Base-by-base conservation (phyloP, 257 asterid genomes). In the Nicotiana undulata region DNA sequence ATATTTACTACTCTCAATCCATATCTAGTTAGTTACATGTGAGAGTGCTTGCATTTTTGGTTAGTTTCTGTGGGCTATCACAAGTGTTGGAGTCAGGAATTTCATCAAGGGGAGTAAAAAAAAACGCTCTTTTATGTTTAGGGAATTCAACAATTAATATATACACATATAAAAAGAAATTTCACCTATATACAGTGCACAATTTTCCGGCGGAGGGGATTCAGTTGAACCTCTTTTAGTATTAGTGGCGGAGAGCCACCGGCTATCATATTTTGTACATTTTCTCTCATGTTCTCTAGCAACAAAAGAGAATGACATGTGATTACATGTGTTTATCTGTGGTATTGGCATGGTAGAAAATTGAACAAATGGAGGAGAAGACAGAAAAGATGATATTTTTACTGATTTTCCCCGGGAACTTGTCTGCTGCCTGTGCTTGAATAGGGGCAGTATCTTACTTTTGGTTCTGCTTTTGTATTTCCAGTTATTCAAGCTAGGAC, bases 401-500 rank as follows among this genome's bases (percentile, higher is more conserved):
- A 37, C 58, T 61, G 26, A 16, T 7, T 63, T 76, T n/a, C 37
- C 56, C 63, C 24, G 0, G 3, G 78, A 15, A 72, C 12, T 46
- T 72, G 37, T 72, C 26, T 1, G 9, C n/a, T 46, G 34, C 8
- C n/a, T 72, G 24, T 8, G 8, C 12, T 53, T 46, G 11, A 20
- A 32, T 60, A 20, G 44, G n/a, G 29, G 58, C 32, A 58, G 22
- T 51, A 26, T 80, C 31, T 80, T 15, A 80, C 34, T 28, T 32
- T 74, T 70, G 46, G 76, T 17, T 65, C 77, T 65, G 79, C 20
- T 72, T 66, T 82, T 76, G 22, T 53, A 64, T 46, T 81, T 84
- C 68, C 98, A 96, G 99, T 91, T 96, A 84, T 90, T 89, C 85
- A 92, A 87, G 93, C 85, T 96, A 37, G 90, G 94, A 22, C 88